Conservation (phyloP, 1,139 yeast genomes). For the Diutina rugosa region DNA sequence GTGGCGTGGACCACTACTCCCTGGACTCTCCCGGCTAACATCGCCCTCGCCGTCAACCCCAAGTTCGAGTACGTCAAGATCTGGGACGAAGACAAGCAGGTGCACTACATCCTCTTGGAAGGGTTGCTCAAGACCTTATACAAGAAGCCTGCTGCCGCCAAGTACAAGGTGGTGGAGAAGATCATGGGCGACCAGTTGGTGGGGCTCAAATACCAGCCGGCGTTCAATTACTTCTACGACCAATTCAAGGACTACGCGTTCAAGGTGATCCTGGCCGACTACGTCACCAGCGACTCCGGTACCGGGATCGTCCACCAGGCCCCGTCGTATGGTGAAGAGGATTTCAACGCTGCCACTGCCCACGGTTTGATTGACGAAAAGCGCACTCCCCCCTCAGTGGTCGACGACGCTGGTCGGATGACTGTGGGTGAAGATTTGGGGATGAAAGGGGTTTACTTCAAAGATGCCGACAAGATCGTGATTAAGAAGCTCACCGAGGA, state of each 20-base stretch:
- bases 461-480: conserved; percentile 89
- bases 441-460: conserved; percentile 76
- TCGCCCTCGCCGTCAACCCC: conserved; percentile 87
- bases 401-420: conserved; percentile 84
- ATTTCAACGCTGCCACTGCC: conserved; percentile 70
- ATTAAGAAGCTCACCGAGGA: conserved; percentile 70
- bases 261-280: conserved; percentile 68
- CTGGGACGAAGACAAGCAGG: conserved; percentile 74
- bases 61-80: conserved; percentile 85
- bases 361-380: conserved; percentile 65
- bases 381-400: conserved; percentile 77
- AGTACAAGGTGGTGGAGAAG: conserved; percentile 70
- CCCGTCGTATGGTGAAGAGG: conserved; percentile 99
- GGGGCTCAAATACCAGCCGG: conserved; percentile 71
- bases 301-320: conserved; percentile 98
- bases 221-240: conserved; percentile 70
- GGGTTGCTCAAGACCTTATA: conserved; percentile 67
- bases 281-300: conserved; percentile 91
- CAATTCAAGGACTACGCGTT: conserved; percentile 67
- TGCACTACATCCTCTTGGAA: conserved; percentile 74
- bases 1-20: conserved; percentile 99
- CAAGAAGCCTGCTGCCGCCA: conserved; percentile 89
- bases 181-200: conserved; percentile 68
- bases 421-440: conserved; percentile 53
- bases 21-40: conserved; percentile 95